Conservation (phyloP, 2,329 filamentous ascomycete genomes). For the Pseudonectria foliicola region DNA sequence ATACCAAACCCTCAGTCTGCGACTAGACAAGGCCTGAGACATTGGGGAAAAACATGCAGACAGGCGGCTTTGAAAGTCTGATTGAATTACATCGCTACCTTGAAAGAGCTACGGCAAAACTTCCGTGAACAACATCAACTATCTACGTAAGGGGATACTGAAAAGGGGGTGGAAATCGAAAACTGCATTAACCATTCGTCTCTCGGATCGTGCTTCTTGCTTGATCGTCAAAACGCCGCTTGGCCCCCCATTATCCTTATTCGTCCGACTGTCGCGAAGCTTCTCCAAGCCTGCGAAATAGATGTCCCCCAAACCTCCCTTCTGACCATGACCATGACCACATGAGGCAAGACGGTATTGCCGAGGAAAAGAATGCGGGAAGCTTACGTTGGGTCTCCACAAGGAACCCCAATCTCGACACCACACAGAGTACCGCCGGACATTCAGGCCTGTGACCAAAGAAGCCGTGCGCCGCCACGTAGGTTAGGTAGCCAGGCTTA, state of each 20-base stretch:
- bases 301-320: too few species aligned
- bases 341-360: too few species aligned
- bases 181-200: too few species aligned
- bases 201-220: too few species aligned
- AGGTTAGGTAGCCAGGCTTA: conserved; percentile 5
- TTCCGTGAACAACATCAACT: conserved; percentile 3
- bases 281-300: too few species aligned
- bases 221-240: too few species aligned
- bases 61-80: conserved; percentile 1
- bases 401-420: conserved; percentile 5
- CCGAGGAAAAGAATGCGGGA: too few species aligned
- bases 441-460: conserved; percentile 2
- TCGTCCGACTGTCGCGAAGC: too few species aligned
- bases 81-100: conserved; percentile 21
- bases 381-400: neutral
- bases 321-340: too few species aligned
- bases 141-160: too few species aligned
- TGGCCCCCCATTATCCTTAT: too few species aligned
- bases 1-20: neutral
- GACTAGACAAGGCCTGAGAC: neutral
- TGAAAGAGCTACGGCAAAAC: conserved; percentile 16
- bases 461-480: conserved; percentile 5
- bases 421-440: conserved; percentile 4
- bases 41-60: neutral
- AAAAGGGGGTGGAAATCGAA: too few species aligned